Evolutionary conservation across 2,329 filamentous ascomycete genomes (phyloP).

Genomic region (Endocalyx cinctus): DNA sequence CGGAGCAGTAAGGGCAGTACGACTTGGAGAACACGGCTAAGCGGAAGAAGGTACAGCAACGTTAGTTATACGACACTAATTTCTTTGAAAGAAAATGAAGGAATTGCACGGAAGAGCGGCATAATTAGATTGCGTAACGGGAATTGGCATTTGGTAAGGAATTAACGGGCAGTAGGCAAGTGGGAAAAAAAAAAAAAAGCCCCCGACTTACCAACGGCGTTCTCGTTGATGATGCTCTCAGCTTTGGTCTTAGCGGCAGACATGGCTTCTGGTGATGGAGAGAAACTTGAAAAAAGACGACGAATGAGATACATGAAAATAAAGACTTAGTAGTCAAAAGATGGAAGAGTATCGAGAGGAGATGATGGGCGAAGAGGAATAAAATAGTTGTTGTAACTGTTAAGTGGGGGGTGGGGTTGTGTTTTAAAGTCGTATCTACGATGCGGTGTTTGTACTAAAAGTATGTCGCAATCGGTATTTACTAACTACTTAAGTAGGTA

Average conservation of each 20-base stretch:
- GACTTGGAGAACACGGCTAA: constrained; percentile 93
- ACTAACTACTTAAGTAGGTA: too few species aligned
- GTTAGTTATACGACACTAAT: too few species aligned
- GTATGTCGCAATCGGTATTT: too few species aligned
- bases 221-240: constrained; percentile 81
- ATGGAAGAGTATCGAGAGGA: constrained; percentile 7
- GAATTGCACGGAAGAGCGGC: too few species aligned
- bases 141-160: constrained; percentile 3
- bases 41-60: background rate
- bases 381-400: too few species aligned
- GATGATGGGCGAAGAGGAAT: background rate
- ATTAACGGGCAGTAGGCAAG: constrained; percentile 2
- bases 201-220: constrained; percentile 66
- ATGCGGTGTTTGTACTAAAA: too few species aligned
- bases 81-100: background rate
- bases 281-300: constrained; percentile 65
- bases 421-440: too few species aligned
- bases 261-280: constrained; percentile 66
- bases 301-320: constrained; percentile 71
- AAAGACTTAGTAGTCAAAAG: too few species aligned
- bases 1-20: constrained; percentile 88
- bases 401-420: too few species aligned
- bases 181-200: background rate
- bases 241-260: constrained; percentile 79
- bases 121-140: background rate